Evolutionary conservation across 2,329 filamentous ascomycete species (phyloP).

Genomic region (Ophiosphaerella narmari): DNA sequence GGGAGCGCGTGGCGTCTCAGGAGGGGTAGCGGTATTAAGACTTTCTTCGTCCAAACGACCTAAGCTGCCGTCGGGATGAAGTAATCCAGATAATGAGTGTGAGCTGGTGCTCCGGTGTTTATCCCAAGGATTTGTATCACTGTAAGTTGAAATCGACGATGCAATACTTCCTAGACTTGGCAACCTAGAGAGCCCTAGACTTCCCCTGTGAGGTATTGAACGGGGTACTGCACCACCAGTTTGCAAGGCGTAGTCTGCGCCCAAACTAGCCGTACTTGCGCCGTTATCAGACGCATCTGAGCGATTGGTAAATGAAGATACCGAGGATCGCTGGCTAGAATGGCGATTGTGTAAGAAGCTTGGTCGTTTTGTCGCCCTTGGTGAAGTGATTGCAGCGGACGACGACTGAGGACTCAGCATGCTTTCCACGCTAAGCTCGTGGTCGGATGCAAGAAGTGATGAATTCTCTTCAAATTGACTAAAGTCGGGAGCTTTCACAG

Average conservation of each 20-base stretch:
- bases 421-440: conserved; percentile 38
- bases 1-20: conserved; percentile 72
- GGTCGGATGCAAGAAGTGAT: conserved; percentile 33
- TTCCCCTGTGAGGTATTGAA: conserved; percentile 49
- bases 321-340: conserved; percentile 62
- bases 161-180: conserved; percentile 90
- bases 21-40: conserved; percentile 53
- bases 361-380: conserved; percentile 52
- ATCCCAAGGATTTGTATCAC: conserved; percentile 51
- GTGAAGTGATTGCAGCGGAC: conserved; percentile 23
- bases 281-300: conserved; percentile 62
- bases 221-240: conserved; percentile 74
- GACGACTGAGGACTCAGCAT: conserved; percentile 23
- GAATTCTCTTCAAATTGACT: conserved; percentile 34
- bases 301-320: conserved; percentile 59
- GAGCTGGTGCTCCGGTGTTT: conserved; percentile 48
- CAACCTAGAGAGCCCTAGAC: conserved; percentile 69
- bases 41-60: conserved; percentile 65
- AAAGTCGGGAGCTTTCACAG: conserved; percentile 45
- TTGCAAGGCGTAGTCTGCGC: conserved; percentile 80
- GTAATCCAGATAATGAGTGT: conserved; percentile 37
- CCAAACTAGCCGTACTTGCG: conserved; percentile 75
- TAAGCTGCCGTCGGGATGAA: conserved; percentile 53
- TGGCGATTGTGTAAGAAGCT: conserved; percentile 61
- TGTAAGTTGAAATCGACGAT: conserved; percentile 67